Evolutionary conservation across 2,329 filamentous ascomycete genomes (phyloP), one percentile per base, ranked within the genome.

Genomic region (Penicillium sp.): DNA sequence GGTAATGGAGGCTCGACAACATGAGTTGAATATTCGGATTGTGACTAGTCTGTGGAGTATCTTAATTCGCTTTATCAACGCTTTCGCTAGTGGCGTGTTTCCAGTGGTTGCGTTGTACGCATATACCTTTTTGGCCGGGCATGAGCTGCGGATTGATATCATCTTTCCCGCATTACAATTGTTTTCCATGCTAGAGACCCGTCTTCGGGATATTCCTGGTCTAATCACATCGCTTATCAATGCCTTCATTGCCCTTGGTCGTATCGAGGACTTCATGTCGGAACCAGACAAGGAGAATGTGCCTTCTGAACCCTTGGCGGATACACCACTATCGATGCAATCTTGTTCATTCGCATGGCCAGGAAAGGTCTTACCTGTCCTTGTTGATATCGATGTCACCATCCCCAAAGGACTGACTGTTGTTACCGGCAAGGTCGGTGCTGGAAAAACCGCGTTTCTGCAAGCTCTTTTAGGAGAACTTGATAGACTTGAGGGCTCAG

Each of bases 161-260:
- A 91, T 91, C 10, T 96, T 96, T 70, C 91, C 91, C 0, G 91
- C 91, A 0, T 78, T 96, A 2, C 87, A 92, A 58, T 79, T 96
- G 0, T 96, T 96, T 65, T 78, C 79, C 1, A 84, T 93, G 77
- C 77, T 96, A 11, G 88, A 93, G 64, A 79, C 76, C 1, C 89
- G 86, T 57, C 77, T 96, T 46, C 85, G 87, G 53, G 88, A 91
- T 50, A 75, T 95, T 0, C 92, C 92, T 2, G 79, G 84, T 30
- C 76, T 96, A 10, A 85, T 95, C 41, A 91, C 88, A 0, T 83
- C 88, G 0, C 75, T 93, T 5, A 81, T 95, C 61, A 95, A 96
- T 65, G 89, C 91, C 0, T 86, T 84, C n/a, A 87, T 96, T 17
- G 88, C 91, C 0, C 84, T 96, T 59, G 84, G 83, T 9, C 87